Evolutionary conservation across 345 rosid genomes (phyloP).

Genomic region (Eucalyptus cladocalyx): DNA sequence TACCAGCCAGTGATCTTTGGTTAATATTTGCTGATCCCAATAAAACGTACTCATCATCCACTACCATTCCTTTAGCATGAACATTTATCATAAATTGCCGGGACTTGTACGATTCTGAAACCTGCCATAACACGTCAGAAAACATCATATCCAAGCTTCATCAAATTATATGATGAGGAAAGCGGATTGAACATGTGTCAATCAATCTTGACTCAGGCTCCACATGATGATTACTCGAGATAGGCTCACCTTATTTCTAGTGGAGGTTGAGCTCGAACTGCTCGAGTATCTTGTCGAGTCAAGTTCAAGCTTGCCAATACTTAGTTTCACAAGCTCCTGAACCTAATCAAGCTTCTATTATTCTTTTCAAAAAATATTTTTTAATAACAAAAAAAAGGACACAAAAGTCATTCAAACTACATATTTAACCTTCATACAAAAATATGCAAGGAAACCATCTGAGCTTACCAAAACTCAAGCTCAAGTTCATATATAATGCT

Average conservation of each 20-base stretch:
- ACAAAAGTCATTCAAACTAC: not conserved
- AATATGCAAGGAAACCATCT: not conserved
- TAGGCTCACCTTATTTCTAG: not conserved
- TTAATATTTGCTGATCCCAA: slow-evolving; percentile 7
- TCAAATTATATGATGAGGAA: not conserved
- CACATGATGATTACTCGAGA: not conserved
- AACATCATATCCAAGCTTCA: no score
- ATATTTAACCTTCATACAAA: not conserved
- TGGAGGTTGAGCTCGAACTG: not conserved
- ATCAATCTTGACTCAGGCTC: not conserved
- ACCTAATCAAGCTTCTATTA: not conserved
- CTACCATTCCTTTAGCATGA: no score
- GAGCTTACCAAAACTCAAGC: not conserved
- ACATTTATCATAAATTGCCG: no score
- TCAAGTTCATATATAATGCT: not conserved
- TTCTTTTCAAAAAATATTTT: not conserved
- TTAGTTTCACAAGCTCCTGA: not conserved
- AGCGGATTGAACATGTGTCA: not conserved
- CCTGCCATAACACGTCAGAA: no score
- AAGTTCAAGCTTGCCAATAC: not conserved
- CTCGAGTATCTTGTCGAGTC: not conserved
- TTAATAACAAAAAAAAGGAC: not conserved
- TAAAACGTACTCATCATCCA: no score
- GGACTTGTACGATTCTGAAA: no score
- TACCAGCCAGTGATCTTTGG: slow-evolving; percentile 97